phyloP scores from a whole-genome alignment of 2,329 filamentous ascomycete species.

The Raffaelea ambrosiae region DNA sequence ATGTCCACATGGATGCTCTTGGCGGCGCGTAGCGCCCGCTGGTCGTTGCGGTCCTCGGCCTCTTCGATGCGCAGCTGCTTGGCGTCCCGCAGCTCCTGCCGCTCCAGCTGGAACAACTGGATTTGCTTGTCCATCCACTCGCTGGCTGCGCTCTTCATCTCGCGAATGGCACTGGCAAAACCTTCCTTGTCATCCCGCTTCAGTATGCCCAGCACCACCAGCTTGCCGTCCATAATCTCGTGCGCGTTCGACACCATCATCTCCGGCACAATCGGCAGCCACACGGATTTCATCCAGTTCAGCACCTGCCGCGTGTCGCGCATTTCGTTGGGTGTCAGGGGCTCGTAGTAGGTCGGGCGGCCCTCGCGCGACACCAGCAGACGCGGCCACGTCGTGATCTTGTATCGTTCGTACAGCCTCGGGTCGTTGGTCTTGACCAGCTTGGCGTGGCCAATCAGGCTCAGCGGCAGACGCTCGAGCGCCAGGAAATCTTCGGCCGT shows the following conservation, averaged over 20 bases:
- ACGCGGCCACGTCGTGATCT: constrained; percentile 95
- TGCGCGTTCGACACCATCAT: constrained; percentile 83
- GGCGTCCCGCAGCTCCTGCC: constrained; percentile 85
- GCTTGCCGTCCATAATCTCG: constrained; percentile 90
- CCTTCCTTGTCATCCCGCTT: constrained; percentile 71
- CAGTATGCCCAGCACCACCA: constrained; percentile 88
- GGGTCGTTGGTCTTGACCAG: constrained; percentile 84
- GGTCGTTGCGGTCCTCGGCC: constrained; percentile 85
- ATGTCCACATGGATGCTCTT: constrained; percentile 91
- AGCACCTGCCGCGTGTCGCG: constrained; percentile 74
- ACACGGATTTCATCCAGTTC: constrained; percentile 91
- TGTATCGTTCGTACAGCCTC: constrained; percentile 70
- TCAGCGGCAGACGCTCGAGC: constrained; percentile 76
- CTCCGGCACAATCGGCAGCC: constrained; percentile 93
- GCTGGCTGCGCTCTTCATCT: constrained; percentile 89
- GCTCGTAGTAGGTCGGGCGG: constrained; percentile 81
- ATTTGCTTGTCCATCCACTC: constrained; percentile 99
- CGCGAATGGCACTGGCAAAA: constrained; percentile 69
- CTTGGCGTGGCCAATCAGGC: constrained; percentile 82
- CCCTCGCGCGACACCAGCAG: constrained; percentile 84
- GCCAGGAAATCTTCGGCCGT: constrained; percentile 87
- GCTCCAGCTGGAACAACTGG: constrained; percentile 81
- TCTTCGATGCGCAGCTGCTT: constrained; percentile 96
- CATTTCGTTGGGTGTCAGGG: constrained; percentile 84
- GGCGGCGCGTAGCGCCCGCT: constrained; percentile 74